Base-by-base conservation (phyloP, 2,329 filamentous ascomycete species). In the Fusarium pseudonygamai region DNA sequence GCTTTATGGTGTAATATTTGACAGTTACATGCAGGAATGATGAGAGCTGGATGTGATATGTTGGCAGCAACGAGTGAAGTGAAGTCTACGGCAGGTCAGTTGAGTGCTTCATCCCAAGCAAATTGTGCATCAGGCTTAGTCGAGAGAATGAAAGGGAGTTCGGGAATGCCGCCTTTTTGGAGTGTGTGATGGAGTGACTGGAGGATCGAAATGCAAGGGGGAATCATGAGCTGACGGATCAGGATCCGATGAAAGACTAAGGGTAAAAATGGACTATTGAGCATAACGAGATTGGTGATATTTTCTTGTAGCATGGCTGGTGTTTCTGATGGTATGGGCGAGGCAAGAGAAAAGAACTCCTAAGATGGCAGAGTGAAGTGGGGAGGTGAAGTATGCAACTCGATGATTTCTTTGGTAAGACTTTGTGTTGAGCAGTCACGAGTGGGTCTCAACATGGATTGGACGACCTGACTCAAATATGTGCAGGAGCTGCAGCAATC, bases 201-300 rank as follows among this genome's bases (percentile, higher is more conserved):
- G 18, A 3, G 16, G 26, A 12, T 22, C 55, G 30, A n/a, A 22
- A 34, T 30, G 24, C 30, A 34, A 30, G 12, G 40, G 24, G 20
- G 15, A 22, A 30, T 36, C 13, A 7, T 37, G 32, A 22, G 11
- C 37, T 26, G 14, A 10, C 1, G 15, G n/a, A 3, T 3, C 7
- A 36, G 14, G 32, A 11, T 30, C 32, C 5, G n/a, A 28, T 3
- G 10, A 9, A 13, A n/a, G 13, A 49, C 24, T 9, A 24, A 22
- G 15, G 18, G 7, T 13, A 3, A 16, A 49, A n/a, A n/a, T 36
- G 15, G 24, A 18, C 32, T n/a, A 20, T 20, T 7, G 30, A 18
- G 20, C 1, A 8, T 14, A 1, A 18, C 5, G 3, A 13, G 9
- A 58, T 10, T 10, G 5, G 14, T n/a, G 5, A n/a, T 18, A 2